Evolutionary conservation across 2,329 filamentous ascomycete genomes (phyloP).

Genomic region (Balansia obtecta): DNA sequence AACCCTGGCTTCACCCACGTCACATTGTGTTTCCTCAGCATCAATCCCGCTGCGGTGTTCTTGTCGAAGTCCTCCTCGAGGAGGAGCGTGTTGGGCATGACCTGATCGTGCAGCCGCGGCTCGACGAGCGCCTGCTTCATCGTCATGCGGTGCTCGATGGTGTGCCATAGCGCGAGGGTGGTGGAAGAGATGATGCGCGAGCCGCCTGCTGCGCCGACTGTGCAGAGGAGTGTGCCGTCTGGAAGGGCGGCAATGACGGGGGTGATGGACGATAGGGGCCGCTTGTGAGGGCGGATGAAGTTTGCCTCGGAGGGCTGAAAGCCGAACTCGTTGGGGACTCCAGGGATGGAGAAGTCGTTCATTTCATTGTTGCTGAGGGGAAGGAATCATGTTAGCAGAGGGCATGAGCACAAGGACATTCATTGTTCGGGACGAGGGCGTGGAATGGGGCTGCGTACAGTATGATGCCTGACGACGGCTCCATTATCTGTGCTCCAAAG

Average conservation of each 20-base stretch:
- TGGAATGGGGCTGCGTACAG: conserved; percentile 31
- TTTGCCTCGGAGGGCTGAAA: conserved; percentile 71
- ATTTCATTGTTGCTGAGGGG: conserved; percentile 43
- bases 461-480: conserved; percentile 72
- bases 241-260: conserved; percentile 60
- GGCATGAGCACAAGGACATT: too few species aligned
- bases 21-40: conserved; percentile 55
- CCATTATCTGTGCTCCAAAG: conserved; percentile 69
- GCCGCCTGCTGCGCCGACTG: conserved; percentile 67
- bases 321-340: conserved; percentile 66
- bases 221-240: conserved; percentile 52
- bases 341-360: conserved; percentile 80
- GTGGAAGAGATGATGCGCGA: conserved; percentile 74
- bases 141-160: conserved; percentile 51
- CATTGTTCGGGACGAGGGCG: too few species aligned
- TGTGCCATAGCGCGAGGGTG: conserved; percentile 59
- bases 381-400: neutral
- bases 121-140: conserved; percentile 48
- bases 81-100: conserved; percentile 55
- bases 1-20: conserved; percentile 50
- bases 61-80: conserved; percentile 63
- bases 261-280: conserved; percentile 71
- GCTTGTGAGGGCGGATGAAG: conserved; percentile 69
- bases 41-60: conserved; percentile 49
- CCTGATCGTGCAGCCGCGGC: conserved; percentile 70